phyloP scores from a whole-genome alignment of 2,329 filamentous ascomycete genomes.

The Albifimbria verrucaria region DNA sequence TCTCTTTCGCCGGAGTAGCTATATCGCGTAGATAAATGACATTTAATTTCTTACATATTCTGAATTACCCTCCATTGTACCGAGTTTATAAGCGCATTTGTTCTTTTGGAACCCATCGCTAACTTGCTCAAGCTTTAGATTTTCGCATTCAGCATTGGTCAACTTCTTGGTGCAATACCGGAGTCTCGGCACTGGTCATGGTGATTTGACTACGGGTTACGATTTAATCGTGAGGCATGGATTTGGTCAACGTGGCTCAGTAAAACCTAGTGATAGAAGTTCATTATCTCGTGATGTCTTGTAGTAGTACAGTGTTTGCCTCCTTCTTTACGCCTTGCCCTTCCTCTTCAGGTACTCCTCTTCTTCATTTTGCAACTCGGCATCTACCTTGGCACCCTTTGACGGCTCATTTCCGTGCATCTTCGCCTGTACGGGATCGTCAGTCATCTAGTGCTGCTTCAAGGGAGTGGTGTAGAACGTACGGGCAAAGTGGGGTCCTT shows the following conservation, averaged over 20 bases:
- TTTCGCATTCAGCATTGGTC: too few relatives aligned
- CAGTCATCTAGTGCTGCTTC: conserved; percentile 4
- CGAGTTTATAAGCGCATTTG: conserved; percentile 18
- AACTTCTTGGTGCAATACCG: too few relatives aligned
- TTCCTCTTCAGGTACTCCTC: conserved; percentile 62
- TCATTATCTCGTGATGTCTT: too few relatives aligned
- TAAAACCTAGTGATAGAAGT: background rate
- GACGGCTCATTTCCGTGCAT: conserved; percentile 72
- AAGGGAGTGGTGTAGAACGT: conserved; percentile 18
- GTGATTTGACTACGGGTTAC: too few relatives aligned
- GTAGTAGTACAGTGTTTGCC: background rate
- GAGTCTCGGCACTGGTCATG: too few relatives aligned
- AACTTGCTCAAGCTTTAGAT: conserved; percentile 7
- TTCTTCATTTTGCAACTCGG: conserved; percentile 65
- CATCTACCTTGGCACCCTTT: conserved; percentile 68
- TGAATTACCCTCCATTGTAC: conserved; percentile 49
- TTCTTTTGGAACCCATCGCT: conserved; percentile 17
- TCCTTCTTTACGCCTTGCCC: conserved; percentile 29
- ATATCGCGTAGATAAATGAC: conserved; percentile 77
- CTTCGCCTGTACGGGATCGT: conserved; percentile 46
- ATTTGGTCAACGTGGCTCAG: too few relatives aligned
- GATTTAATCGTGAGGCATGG: too few relatives aligned
- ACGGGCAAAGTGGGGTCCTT: conserved; percentile 60
- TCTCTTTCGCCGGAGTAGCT: conserved; percentile 84
- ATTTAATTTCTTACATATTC: conserved; percentile 99